Evolutionary conservation across 1,284 basidiomycete genomes (phyloP), one percentile per base, ranked within the genome.

Genomic region (Puccinia brachypodii): DNA sequence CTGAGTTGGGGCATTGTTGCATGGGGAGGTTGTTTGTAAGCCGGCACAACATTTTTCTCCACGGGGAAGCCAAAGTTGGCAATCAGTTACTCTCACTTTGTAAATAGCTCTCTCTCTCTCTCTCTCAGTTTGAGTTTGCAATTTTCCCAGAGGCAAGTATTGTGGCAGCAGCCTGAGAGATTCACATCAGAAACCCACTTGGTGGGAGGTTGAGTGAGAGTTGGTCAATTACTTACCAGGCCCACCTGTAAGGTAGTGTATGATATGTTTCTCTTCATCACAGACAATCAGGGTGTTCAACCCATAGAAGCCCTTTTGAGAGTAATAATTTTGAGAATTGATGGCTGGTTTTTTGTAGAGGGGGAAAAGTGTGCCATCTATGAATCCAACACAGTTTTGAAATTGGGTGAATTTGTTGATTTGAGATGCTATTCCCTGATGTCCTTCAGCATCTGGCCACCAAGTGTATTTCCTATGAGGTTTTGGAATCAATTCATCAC

Each of bases 351-450:
- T 73, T 31, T 73, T 14, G 33, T 53, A 53, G 1, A 73, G 19
- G 8, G 71, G 71, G 22, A 73, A 56, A 73, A 36, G 42, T 0
- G 71, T 73, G n/a, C 71, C 44, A n/a, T 73, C 71, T 28, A 73
- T 73, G 71, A 73, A 73, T 2, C 71, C 71, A 28, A 73, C 71
- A 73, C 71, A 53, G 28, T 50, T 31, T 33, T 13, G 16, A 42
- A 73, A 73, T 7, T 44, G 44, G 3, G 56, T 58, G n/a, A 2
- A 14, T 4, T 19, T 28, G n/a, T 8, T 7, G 3, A 58, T 58
- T 6, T 58, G 22, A 6, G n/a, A 58, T 2, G 56, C 56, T 3
- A 58, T 25, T 19, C 3, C 50, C 31, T 58, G 56, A 6, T 7
- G 56, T 58, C n/a, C 56, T 58, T 58, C n/a, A 25, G 56, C n/a